These are phyloP conservation scores for Metschnikowia similis DNA, from an alignment of 805 yeast species.

Conservation along the genomic window DNA sequence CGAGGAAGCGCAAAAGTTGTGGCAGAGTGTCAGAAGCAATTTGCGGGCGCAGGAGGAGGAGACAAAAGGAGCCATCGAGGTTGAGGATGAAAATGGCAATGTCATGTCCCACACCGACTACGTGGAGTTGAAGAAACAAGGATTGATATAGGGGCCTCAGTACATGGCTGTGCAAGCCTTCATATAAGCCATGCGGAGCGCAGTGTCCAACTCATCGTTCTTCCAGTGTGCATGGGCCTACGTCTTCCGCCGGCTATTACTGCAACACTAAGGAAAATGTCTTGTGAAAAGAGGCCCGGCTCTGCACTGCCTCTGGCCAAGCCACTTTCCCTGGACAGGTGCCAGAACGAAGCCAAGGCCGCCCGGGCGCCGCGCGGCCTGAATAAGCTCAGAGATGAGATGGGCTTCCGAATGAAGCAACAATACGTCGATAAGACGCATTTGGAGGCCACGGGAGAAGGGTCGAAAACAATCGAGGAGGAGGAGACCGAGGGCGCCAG, in stretches of 20 bases:
- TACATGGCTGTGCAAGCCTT: not conserved
- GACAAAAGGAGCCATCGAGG: constrained; percentile 61
- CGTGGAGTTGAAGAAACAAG: constrained; percentile 83
- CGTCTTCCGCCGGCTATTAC: not conserved
- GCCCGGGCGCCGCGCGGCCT: constrained; percentile 7
- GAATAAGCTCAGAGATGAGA: constrained; percentile 33
- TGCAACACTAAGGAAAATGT: not conserved
- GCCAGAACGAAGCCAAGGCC: not conserved
- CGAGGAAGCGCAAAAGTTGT: constrained; percentile 60
- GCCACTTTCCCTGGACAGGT: not conserved
- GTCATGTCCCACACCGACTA: constrained; percentile 83
- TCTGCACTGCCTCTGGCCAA: not conserved
- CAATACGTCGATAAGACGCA: constrained; percentile 42
- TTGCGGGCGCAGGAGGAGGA: constrained; percentile 35
- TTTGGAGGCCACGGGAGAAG: constrained; percentile 37
- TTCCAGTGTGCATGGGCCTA: not conserved
- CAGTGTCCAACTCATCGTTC: not conserved
- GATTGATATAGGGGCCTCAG: constrained; percentile 48
- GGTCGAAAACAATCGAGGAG: constrained; percentile 40
- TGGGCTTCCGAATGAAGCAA: constrained; percentile 46
- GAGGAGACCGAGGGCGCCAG: constrained; percentile 58
- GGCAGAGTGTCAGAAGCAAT: constrained; percentile 43
- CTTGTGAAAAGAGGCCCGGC: not conserved
- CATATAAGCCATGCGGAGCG: constrained; percentile 1
- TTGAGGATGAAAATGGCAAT: constrained; percentile 91